Conservation (phyloP, 2,329 filamentous ascomycete genomes). For the Xylaria digitata region DNA sequence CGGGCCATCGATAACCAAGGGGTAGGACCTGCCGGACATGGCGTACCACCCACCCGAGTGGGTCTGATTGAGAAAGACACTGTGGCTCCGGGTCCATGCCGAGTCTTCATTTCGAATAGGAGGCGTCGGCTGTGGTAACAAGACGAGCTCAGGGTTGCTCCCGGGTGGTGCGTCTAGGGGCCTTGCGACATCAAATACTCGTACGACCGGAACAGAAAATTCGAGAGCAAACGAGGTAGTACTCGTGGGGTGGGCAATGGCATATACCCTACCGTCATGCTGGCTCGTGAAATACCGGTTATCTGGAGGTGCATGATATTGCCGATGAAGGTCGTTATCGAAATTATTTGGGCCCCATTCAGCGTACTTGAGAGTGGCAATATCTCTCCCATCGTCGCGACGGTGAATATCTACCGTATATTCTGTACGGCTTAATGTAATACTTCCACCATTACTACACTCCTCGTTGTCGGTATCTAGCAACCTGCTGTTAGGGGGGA, state of each 20-base stretch:
- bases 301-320: conserved; percentile 84
- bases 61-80: conserved; percentile 88
- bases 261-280: conserved; percentile 85
- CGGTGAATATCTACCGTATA: conserved; percentile 90
- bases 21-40: conserved; percentile 86
- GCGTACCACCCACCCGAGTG: conserved; percentile 92
- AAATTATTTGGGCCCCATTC: conserved; percentile 96
- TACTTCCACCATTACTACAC: conserved; percentile 81
- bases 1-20: conserved; percentile 79
- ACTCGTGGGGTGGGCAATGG: conserved; percentile 75
- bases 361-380: conserved; percentile 91
- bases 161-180: conserved; percentile 72
- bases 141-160: conserved; percentile 79
- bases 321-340: conserved; percentile 85
- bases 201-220: conserved; percentile 81
- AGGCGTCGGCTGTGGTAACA: conserved; percentile 86
- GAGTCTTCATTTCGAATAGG: conserved; percentile 63
- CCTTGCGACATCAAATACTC: conserved; percentile 88
- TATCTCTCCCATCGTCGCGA: conserved; percentile 74
- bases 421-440: conserved; percentile 86
- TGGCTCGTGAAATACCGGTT: conserved; percentile 88
- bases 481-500: conserved; percentile 73
- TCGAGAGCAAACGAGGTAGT: conserved; percentile 73
- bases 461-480: conserved; percentile 74
- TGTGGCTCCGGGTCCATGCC: conserved; percentile 66